Evolutionary conservation across 208 protist genomes (phyloP).

Genomic region (Acanthamoeba royreba): DNA sequence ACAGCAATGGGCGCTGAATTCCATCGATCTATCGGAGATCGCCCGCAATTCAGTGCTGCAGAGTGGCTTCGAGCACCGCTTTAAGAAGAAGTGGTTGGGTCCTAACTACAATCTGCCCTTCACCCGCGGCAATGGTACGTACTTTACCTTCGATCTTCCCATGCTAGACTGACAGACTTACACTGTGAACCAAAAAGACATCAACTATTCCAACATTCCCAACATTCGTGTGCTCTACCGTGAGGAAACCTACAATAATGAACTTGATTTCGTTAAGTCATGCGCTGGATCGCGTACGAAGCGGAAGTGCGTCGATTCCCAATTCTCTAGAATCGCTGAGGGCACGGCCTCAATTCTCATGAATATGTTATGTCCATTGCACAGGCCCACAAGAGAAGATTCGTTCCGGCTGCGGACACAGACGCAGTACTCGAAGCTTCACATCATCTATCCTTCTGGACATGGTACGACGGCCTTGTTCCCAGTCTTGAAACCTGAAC

Average conservation of each 20-base stretch:
- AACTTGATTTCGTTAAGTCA: neutral
- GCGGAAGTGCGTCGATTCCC: neutral
- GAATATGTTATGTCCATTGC: too few relatives aligned
- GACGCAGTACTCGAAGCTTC: neutral
- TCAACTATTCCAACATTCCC: conserved; percentile 30
- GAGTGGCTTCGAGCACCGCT: conserved; percentile 90
- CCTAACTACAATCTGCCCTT: neutral
- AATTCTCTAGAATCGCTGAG: neutral
- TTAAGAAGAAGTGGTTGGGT: conserved; percentile 93
- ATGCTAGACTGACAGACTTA: neutral
- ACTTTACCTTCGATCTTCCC: neutral
- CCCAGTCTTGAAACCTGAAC: neutral
- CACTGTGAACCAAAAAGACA: neutral
- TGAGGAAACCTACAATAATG: neutral
- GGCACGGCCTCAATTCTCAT: too few relatives aligned
- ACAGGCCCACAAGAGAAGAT: neutral
- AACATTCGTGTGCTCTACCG: neutral
- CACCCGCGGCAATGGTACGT: conserved; percentile 15
- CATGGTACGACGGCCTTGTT: neutral
- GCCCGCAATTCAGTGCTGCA: conserved; percentile 95
- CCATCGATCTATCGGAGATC: conserved; percentile 97
- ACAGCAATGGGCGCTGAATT: conserved; percentile 92
- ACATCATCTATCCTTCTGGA: neutral
- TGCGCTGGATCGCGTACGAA: neutral
- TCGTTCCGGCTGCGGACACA: neutral